These are phyloP conservation scores for Penicillium fuscoglaucum DNA, from an alignment of 2,329 filamentous ascomycete genomes.

Conservation along the genomic window DNA sequence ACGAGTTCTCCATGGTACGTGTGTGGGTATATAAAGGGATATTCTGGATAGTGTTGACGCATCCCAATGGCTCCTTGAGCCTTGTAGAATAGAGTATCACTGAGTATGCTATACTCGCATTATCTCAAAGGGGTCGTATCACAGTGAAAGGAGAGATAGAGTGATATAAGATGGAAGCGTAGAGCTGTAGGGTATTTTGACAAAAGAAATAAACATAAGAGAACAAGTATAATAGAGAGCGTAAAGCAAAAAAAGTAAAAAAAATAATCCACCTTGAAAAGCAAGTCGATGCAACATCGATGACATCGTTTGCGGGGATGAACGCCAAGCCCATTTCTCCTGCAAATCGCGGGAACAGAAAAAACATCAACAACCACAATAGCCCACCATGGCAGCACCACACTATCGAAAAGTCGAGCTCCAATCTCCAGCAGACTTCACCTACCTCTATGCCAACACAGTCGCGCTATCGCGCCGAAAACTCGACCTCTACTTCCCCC, in stretches of 20 bases:
- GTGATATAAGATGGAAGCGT: neutral
- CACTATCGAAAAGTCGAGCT: constrained; percentile 54
- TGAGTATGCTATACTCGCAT: constrained; percentile 6
- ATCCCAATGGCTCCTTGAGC: neutral
- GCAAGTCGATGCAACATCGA: constrained; percentile 11
- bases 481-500: constrained; percentile 51
- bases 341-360: constrained; percentile 16
- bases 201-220: neutral
- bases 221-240: neutral
- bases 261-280: neutral
- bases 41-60: neutral
- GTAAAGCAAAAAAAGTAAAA: neutral
- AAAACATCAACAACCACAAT: constrained; percentile 10
- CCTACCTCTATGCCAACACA: constrained; percentile 51
- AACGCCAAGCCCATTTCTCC: constrained; percentile 16
- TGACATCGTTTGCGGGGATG: constrained; percentile 30
- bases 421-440: constrained; percentile 52
- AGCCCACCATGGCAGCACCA: constrained; percentile 30
- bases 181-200: neutral
- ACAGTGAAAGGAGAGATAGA: neutral
- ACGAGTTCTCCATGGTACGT: constrained; percentile 27
- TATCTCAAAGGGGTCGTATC: constrained; percentile 2
- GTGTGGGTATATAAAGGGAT: neutral
- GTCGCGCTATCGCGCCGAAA: constrained; percentile 48
- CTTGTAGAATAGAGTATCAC: neutral